Percentiles rank a stretch among this genome's conserved stretches.
Conservation (phyloP, 805 yeast genomes). For the Pichia californica region DNA sequence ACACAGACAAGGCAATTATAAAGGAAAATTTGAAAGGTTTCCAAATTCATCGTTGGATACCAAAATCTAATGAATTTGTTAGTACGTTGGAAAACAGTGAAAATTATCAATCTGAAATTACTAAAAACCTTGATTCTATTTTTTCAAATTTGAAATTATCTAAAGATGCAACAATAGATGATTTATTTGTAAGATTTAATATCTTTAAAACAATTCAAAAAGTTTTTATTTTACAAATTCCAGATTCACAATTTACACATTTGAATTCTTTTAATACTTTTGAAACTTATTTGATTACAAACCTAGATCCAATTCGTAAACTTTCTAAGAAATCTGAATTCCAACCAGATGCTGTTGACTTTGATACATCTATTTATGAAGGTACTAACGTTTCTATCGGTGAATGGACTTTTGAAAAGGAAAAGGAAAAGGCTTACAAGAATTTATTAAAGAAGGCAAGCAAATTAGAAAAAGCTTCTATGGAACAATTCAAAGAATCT, state of each 20-base stretch:
- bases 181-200: conserved; percentile 44
- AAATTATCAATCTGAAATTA: conserved; percentile 13
- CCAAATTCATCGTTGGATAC: conserved; percentile 27
- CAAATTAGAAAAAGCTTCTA: conserved; percentile 19
- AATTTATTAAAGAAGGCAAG: conserved; percentile 36
- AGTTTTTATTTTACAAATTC: conserved; percentile 44
- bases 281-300: conserved; percentile 28
- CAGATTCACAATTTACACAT: conserved; percentile 43
- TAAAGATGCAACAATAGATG: conserved; percentile 17
- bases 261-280: conserved; percentile 36
- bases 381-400: conserved; percentile 54
- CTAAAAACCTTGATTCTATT: conserved; percentile 14
- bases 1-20: conserved; percentile 18
- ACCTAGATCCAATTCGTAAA: conserved; percentile 33
- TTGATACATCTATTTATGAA: conserved; percentile 47
- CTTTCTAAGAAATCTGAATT: conserved; percentile 50
- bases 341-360: conserved; percentile 63
- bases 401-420: conserved; percentile 40
- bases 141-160: conserved; percentile 1
- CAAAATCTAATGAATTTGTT: conserved; percentile 17
- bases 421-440: conserved; percentile 40
- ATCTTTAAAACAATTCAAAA: conserved; percentile 43
- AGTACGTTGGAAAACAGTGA: conserved; percentile 5
- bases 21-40: conserved; percentile 26
- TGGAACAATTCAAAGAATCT: conserved; percentile 11